These are phyloP conservation scores for Posidonia australis DNA, from an alignment of 106 monocot species.

Conservation along the genomic window DNA sequence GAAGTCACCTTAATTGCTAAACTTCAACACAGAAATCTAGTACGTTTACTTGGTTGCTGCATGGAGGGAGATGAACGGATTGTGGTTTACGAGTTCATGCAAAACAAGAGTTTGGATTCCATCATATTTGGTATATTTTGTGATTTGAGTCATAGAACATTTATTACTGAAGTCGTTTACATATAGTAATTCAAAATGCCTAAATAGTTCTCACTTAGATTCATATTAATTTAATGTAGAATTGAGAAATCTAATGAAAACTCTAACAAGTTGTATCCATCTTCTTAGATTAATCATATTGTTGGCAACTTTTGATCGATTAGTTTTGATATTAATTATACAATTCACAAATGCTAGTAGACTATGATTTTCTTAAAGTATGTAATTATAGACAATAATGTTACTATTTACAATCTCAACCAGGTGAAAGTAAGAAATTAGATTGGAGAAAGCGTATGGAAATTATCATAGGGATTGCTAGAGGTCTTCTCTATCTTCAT, in stretches of 20 bases:
- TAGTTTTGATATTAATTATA: too few species aligned
- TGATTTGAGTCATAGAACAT: not conserved
- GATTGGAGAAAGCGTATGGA: not conserved
- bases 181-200: too few species aligned
- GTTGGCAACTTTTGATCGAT: too few species aligned
- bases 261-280: too few species aligned
- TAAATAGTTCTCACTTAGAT: too few species aligned
- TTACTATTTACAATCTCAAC: too few species aligned
- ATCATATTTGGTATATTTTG: constrained; percentile 6
- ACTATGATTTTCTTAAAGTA: too few species aligned
- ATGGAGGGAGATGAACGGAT: constrained; percentile 5
- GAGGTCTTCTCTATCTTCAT: constrained; percentile 14
- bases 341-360: too few species aligned
- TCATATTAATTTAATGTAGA: too few species aligned
- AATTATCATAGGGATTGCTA: constrained; percentile 2
- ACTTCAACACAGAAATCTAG: constrained; percentile 12
- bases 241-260: too few species aligned
- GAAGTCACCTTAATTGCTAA: constrained; percentile 6
- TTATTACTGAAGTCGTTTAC: not conserved
- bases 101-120: constrained; percentile 1
- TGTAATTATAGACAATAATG: too few species aligned
- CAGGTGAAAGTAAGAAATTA: not conserved
- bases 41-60: constrained; percentile 5
- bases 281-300: too few species aligned
- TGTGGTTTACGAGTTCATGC: constrained; percentile 8